Conservation (phyloP, 1,139 yeast genomes). For the Hemisphaericaspora xylofermentans region DNA sequence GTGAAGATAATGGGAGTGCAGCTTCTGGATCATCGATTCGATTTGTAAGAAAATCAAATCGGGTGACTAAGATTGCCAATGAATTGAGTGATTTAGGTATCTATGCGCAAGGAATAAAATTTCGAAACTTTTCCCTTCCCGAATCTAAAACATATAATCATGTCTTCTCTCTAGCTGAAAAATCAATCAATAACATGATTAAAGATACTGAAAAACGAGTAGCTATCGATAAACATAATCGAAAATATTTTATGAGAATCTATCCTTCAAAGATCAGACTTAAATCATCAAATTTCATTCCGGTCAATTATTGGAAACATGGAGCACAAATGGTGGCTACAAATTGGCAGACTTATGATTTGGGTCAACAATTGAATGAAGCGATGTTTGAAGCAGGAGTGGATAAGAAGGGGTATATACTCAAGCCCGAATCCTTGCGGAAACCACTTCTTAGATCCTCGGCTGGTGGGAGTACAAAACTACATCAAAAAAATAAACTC, state of each 20-base stretch:
- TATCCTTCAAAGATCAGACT: slow-evolving; percentile 83
- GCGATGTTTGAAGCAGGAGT: slow-evolving; percentile 72
- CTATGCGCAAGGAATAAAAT: slow-evolving; percentile 71
- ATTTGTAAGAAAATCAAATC: slow-evolving; percentile 21
- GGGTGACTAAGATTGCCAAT: slow-evolving; percentile 29
- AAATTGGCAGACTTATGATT: slow-evolving; percentile 93
- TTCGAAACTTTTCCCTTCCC: slow-evolving; percentile 79
- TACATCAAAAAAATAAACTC: slow-evolving; percentile 4
- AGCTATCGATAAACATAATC: slow-evolving; percentile 73
- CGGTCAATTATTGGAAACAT: slow-evolving; percentile 72
- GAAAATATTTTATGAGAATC: slow-evolving; percentile 71
- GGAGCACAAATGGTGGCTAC: slow-evolving; percentile 97
- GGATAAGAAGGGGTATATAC: slow-evolving; percentile 66
- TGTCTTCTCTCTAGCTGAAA: slow-evolving; percentile 84
- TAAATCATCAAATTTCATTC: slow-evolving; percentile 77
- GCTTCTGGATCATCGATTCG: slow-evolving; percentile 15
- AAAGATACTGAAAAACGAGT: slow-evolving; percentile 55
- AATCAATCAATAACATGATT: slow-evolving; percentile 59
- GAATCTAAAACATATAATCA: slow-evolving; percentile 81
- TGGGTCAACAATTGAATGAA: slow-evolving; percentile 87
- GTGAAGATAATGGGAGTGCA: slow-evolving; percentile 39
- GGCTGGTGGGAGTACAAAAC: slow-evolving; percentile 1
- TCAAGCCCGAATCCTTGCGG: slow-evolving; percentile 61
- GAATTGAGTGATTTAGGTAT: slow-evolving; percentile 64
- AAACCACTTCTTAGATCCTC: slow-evolving; percentile 32